A percentile compares a stretch with the other conserved stretches of the same genome.
These are phyloP conservation scores for Scleroderma bovista DNA, from an alignment of 768 basidiomycete species.

Conservation along the genomic window DNA sequence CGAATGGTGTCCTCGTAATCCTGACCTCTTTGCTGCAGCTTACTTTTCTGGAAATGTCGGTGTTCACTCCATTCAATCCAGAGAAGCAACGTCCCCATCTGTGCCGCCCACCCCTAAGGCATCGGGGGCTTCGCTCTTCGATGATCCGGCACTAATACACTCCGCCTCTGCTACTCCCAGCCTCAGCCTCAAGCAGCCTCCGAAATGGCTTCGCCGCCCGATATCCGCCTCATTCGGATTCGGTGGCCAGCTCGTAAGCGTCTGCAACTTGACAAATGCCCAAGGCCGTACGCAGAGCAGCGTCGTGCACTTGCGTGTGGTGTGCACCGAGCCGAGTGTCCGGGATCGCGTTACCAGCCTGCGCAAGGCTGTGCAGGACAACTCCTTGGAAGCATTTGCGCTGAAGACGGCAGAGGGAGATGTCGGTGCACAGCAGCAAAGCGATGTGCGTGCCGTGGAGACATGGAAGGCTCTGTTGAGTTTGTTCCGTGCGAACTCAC, in stretches of 20 bases:
- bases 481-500: conserved; percentile 82
- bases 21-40: conserved; percentile 85
- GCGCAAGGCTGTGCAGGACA: conserved; percentile 53
- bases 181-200: conserved; percentile 88
- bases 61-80: conserved; percentile 89
- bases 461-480: conserved; percentile 88
- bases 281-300: conserved; percentile 81
- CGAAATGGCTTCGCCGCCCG: conserved; percentile 92
- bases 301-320: conserved; percentile 70
- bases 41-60: conserved; percentile 95
- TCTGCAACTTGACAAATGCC: conserved; percentile 67
- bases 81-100: conserved; percentile 40
- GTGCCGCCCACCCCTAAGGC: conserved; percentile 40
- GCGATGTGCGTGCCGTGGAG: conserved; percentile 35
- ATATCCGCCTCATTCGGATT: conserved; percentile 82
- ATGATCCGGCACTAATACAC: conserved; percentile 46
- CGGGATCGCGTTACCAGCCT: conserved; percentile 70
- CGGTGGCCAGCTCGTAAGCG: conserved; percentile 79
- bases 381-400: conserved; percentile 62
- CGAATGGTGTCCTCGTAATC: conserved; percentile 89
- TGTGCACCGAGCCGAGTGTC: conserved; percentile 71
- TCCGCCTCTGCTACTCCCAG: conserved; percentile 47
- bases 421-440: conserved; percentile 17
- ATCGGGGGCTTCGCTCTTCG: conserved; percentile 76
- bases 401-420: conserved; percentile 39